phyloP scores from a whole-genome alignment of 2,329 filamentous ascomycete genomes.

The Pseudocercospora fijiensis region DNA sequence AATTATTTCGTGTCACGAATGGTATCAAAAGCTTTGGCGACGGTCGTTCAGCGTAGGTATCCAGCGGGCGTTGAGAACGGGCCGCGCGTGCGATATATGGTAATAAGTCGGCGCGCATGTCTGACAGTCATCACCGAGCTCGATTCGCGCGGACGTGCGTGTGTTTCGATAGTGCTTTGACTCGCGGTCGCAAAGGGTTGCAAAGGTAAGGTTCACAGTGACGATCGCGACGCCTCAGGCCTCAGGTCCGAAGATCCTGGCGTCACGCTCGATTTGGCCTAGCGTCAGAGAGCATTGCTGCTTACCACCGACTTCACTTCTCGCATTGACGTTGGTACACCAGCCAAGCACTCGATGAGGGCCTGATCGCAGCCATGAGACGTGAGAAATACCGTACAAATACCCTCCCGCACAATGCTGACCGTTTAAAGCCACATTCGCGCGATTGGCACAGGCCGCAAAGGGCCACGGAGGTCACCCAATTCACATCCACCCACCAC shows the following conservation, averaged over 20 bases:
- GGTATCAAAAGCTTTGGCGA: not conserved
- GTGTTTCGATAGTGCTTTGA: not conserved
- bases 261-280: not conserved
- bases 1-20: not conserved
- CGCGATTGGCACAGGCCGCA: conserved; percentile 32
- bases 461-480: conserved; percentile 51
- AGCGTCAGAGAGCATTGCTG: not conserved
- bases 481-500: conserved; percentile 59
- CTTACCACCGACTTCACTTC: conserved; percentile 8
- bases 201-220: not conserved
- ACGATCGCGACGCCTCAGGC: not conserved
- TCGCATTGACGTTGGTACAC: not conserved
- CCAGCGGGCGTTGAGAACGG: not conserved
- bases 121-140: not conserved
- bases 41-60: conserved; percentile 3
- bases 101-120: not conserved
- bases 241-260: conserved; percentile 2
- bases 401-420: not conserved
- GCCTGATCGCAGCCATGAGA: conserved; percentile 11
- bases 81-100: not conserved
- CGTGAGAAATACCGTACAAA: not conserved
- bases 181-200: no score
- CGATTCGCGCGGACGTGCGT: not conserved
- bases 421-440: conserved; percentile 21
- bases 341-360: not conserved